Conservation (phyloP, 208 protist species). For the Porcisia deanei region DNA sequence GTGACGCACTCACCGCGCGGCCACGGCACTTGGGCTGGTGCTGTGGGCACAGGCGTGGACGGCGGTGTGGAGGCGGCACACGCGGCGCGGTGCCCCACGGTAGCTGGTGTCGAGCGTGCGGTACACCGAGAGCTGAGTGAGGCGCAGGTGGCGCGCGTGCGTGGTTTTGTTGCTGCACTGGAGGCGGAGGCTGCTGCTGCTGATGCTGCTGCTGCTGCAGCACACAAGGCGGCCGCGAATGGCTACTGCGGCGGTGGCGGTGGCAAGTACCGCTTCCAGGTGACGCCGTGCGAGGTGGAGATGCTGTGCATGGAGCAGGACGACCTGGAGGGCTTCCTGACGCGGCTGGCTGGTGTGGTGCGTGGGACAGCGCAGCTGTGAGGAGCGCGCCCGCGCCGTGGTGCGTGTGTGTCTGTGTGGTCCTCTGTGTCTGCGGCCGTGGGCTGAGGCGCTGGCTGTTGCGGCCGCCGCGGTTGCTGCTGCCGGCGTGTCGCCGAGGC, state of each 20-base stretch:
- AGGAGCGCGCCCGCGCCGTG: background rate
- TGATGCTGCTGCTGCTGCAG: conserved; percentile 12
- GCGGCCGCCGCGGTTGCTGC: too few species aligned
- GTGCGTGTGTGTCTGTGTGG: background rate
- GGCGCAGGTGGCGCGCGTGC: conserved; percentile 35
- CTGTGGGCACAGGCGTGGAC: background rate
- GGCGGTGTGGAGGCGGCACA: conserved; percentile 10
- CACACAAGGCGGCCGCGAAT: background rate
- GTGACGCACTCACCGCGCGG: conserved; percentile 15
- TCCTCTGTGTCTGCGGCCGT: background rate
- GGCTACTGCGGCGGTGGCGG: conserved; percentile 1
- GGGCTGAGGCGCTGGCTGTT: background rate
- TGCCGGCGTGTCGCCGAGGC: too few species aligned
- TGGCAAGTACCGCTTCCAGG: conserved; percentile 39
- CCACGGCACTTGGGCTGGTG: background rate
- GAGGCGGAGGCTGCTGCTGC: conserved; percentile 39
- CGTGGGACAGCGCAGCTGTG: conserved; percentile 27
- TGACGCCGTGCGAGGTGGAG: conserved; percentile 77
- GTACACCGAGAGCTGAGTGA: conserved; percentile 38
- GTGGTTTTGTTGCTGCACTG: conserved; percentile 28
- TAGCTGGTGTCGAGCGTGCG: conserved; percentile 33
- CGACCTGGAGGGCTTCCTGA: conserved; percentile 69
- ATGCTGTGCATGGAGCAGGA: conserved; percentile 66
- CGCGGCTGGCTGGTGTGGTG: conserved; percentile 35
- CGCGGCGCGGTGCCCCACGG: conserved; percentile 22